Base-by-base conservation (phyloP, 768 basidiomycete genomes). In the Leucocoprinus leucothites region DNA sequence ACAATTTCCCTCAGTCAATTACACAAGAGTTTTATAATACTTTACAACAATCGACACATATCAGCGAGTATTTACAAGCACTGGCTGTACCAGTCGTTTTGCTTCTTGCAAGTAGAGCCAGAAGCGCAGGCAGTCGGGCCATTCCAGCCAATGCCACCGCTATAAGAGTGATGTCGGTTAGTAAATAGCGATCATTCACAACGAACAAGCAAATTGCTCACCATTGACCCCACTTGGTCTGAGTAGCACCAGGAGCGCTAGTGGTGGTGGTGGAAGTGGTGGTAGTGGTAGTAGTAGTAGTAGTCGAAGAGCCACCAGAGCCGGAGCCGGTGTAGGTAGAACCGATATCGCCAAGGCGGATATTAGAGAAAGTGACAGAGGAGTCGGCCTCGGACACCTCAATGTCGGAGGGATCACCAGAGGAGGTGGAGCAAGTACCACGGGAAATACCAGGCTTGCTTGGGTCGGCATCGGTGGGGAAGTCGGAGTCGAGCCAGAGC, bases 401-500 rank as follows among this genome's bases (percentile, higher is more conserved):
- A 25, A 60, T 54, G 7, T 61, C 59, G 1, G 25, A 36, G 41
- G 62, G 60, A 3, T 54, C 51, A 19, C 61, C 60, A 24, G 53
- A 58, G 16, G 38, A 42, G 28, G 64, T 65, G 2, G 62, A n/a
- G 51, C 62, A 63, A 11, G 62, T 58, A 22, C 63, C 64, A 47
- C 64, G 64, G 22, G 59, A 56, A 11, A 61, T 50, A 34, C 65
- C 62, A 6, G 61, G 62, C 24, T 44, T 57, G 60, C 36, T 60
- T 9, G 63, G n/a, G 44, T 62, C 44, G 14, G 13, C 54, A 57
- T 46, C 56, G 26, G 56, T 58, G 26, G 66, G 75, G 63, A 73
- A 73, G 66, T 65, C 67, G 52, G 65, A 61, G 63, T 74, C 75
- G 62, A 76, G 71, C 68, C 76, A 76, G 51, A 75, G 68, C 75